Base-by-base conservation (phyloP, 306 rosid species). In the Dalbergia cultrata region DNA sequence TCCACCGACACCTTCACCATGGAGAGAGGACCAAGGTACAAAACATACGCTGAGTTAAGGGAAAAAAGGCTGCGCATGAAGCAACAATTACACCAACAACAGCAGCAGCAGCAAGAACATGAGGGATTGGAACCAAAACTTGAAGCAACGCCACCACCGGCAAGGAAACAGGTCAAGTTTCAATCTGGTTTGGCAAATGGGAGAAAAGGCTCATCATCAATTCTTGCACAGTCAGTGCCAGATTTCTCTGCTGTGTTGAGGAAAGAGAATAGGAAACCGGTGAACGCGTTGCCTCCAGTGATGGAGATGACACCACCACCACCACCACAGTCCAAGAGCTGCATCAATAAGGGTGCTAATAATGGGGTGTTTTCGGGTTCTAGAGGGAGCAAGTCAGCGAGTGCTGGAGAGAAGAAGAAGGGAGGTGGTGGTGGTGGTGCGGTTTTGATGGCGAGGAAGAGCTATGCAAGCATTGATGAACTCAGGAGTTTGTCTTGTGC, bases 21-120 rank as follows among this genome's bases (percentile, higher is more conserved):
- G 94, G 96, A 95, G 86, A 86, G 97, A 89, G 99, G 99, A 16
- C 92, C 93, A 9, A 92, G 92, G 45, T 95, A 95, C 81, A 45
- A 34, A 21, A 97, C 95, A 12, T 95, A 95, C 45, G 95, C 98
- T 1, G 88, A 91, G 5, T 81, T 95, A 73, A 81, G 99, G 49
- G 98, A 93, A 78, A 59, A 86, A 13, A 88, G 66, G 85, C 80
- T 95, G 41, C 63, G 85, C 34, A 62, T 70, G 81, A 93, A 63
- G 33, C 82, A 70, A 4, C 81, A 80, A 26, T 26, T 26, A 80
- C 44, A 76, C 49, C 84, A 53, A 13, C 73, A 72, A 1, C 41
- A 62, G 18, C 83, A 70, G 4, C 81, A 80, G 78, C 43, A 75
- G 56, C 84, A 53, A 13, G 69, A 69, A 3, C 70, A 80, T 53